Evolutionary conservation across 2,329 filamentous ascomycete species (phyloP).

Genomic region (Lomentospora prolificans): DNA sequence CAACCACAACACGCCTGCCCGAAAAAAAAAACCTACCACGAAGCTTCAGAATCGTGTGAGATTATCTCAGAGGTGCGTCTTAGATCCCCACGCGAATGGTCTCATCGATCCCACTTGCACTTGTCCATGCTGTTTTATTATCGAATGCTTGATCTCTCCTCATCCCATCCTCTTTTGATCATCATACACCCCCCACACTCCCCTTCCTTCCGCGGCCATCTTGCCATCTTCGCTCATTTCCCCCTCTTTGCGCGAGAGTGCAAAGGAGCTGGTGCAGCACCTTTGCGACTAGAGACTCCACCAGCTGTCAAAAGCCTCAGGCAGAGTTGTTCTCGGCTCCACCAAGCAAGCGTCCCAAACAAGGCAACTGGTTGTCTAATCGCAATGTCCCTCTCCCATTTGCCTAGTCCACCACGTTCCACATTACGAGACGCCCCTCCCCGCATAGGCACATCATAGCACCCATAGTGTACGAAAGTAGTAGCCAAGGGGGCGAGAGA

Average conservation of each 20-base stretch:
- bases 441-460: not conserved
- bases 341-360: not conserved
- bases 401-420: not conserved
- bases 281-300: conserved; percentile 1
- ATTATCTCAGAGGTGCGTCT: too few species aligned
- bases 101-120: not conserved
- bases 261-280: not conserved
- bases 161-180: not conserved
- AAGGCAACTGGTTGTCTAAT: not conserved
- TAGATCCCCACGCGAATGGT: too few species aligned
- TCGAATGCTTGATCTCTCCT: not conserved
- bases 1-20: not conserved
- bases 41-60: not conserved
- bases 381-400: not conserved
- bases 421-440: not conserved
- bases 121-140: not conserved
- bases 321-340: not conserved
- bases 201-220: not conserved
- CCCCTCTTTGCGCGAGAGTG: not conserved
- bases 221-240: conserved; percentile 1
- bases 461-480: not conserved
- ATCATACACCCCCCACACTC: not conserved
- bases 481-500: not conserved
- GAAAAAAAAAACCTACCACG: not conserved
- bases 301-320: not conserved